Percentiles rank a stretch among this genome's conserved stretches.
Evolutionary conservation across 2,329 filamentous ascomycete genomes (phyloP).

Genomic region (Fusarium marasasianum): DNA sequence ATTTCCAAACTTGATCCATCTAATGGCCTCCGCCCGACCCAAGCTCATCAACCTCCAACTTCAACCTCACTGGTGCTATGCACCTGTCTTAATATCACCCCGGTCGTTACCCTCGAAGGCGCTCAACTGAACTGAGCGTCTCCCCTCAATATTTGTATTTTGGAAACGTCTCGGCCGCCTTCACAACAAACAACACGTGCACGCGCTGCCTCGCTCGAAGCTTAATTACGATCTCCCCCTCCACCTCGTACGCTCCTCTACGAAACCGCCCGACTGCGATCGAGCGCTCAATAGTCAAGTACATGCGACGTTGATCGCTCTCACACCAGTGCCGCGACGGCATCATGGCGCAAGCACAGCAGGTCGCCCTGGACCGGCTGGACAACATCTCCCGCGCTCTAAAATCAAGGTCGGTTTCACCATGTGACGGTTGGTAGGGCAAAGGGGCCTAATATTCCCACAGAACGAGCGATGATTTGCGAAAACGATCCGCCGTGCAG

Average conservation of each 20-base stretch:
- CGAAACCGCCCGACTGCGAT: constrained; percentile 1
- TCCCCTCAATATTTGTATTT: background rate
- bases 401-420: constrained; percentile 59
- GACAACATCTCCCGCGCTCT: constrained; percentile 65
- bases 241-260: constrained; percentile 4
- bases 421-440: background rate
- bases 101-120: constrained; percentile 28
- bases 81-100: constrained; percentile 32
- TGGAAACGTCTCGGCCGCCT: background rate
- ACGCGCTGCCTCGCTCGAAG: constrained; percentile 23
- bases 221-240: constrained; percentile 10
- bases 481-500: constrained; percentile 63
- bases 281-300: constrained; percentile 24
- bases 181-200: constrained; percentile 15
- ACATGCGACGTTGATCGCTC: constrained; percentile 44
- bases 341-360: constrained; percentile 57
- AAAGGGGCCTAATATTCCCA: constrained; percentile 24
- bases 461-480: constrained; percentile 57
- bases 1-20: constrained; percentile 37
- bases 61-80: constrained; percentile 38
- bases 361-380: constrained; percentile 64
- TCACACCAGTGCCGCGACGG: constrained; percentile 39
- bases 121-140: background rate
- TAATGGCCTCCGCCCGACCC: constrained; percentile 38
- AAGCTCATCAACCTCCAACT: constrained; percentile 38